Evolutionary conservation across 192 early-diverging fungal genomes (phyloP).

Genomic region (Lobosporangium transversale): DNA sequence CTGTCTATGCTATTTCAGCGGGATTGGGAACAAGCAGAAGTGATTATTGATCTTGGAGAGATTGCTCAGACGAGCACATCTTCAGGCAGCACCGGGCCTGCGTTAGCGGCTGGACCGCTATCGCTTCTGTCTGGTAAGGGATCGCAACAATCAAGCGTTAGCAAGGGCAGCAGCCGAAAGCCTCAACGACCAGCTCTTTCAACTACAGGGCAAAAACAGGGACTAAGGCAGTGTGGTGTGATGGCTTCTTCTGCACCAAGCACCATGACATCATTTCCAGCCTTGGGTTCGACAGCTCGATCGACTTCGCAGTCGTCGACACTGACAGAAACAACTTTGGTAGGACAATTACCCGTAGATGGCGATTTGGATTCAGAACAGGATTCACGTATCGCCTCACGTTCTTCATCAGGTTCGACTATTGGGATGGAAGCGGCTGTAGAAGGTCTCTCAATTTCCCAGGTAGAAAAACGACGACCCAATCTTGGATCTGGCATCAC

Average conservation of each 20-base stretch:
- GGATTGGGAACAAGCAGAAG: constrained; percentile 57
- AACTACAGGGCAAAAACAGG: neutral
- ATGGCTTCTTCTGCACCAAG: neutral
- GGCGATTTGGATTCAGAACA: neutral
- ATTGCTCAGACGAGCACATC: constrained; percentile 46
- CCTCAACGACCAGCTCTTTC: constrained; percentile 9
- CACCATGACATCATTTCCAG: neutral
- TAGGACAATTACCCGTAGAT: neutral
- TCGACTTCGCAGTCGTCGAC: constrained; percentile 15
- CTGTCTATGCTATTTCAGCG: constrained; percentile 47
- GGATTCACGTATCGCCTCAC: constrained; percentile 17
- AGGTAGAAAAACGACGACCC: neutral
- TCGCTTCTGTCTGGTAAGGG: constrained; percentile 23
- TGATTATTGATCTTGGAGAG: constrained; percentile 56
- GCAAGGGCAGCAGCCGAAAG: neutral
- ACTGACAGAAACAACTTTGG: constrained; percentile 6
- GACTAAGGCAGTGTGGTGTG: no score
- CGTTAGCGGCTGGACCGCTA: constrained; percentile 40
- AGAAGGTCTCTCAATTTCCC: neutral
- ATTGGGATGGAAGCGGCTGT: constrained; percentile 13
- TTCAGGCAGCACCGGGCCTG: constrained; percentile 7
- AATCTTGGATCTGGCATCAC: neutral
- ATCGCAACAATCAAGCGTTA: neutral
- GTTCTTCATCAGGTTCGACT: constrained; percentile 11
- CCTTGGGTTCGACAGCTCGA: neutral